Percentiles rank a stretch among this genome's conserved stretches.
phyloP scores from a whole-genome alignment of 306 rosid species.

The Fragaria ananassa region DNA sequence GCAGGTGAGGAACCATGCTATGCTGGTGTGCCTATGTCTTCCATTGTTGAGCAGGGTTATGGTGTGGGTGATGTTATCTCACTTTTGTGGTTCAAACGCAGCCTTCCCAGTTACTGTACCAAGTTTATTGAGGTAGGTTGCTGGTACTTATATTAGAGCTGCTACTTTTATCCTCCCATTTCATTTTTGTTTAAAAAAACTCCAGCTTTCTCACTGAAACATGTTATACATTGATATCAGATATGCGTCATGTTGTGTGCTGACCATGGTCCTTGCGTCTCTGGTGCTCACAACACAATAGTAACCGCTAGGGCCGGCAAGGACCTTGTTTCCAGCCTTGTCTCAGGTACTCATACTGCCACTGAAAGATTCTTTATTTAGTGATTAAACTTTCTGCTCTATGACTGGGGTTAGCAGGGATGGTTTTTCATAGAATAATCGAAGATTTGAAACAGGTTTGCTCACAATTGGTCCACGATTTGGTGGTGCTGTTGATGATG shows the following conservation, averaged over 20 bases:
- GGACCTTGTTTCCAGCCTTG: conserved; percentile 95
- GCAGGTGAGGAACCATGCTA: conserved; percentile 98
- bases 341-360: conserved; percentile 60
- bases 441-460: conserved; percentile 69
- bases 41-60: conserved; percentile 82
- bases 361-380: conserved; percentile 12
- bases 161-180: background rate
- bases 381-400: conserved; percentile 8
- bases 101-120: conserved; percentile 96
- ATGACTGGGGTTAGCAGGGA: conserved; percentile 9
- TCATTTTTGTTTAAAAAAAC: background rate
- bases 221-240: conserved; percentile 40
- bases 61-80: conserved; percentile 98
- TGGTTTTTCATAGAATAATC: conserved; percentile 18
- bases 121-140: conserved; percentile 81
- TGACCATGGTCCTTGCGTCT: conserved; percentile 98
- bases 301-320: conserved; percentile 99
- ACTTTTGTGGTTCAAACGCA: conserved; percentile 96
- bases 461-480: conserved; percentile 99
- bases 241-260: conserved; percentile 97
- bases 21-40: conserved; percentile 99
- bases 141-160: conserved; percentile 17
- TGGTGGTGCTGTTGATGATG: conserved; percentile 99
- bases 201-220: conserved; percentile 22
- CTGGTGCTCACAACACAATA: conserved; percentile 98